Evolutionary conservation across 768 basidiomycete species (phyloP), one percentile per base, ranked within the genome.

Genomic region (Russula sp.): DNA sequence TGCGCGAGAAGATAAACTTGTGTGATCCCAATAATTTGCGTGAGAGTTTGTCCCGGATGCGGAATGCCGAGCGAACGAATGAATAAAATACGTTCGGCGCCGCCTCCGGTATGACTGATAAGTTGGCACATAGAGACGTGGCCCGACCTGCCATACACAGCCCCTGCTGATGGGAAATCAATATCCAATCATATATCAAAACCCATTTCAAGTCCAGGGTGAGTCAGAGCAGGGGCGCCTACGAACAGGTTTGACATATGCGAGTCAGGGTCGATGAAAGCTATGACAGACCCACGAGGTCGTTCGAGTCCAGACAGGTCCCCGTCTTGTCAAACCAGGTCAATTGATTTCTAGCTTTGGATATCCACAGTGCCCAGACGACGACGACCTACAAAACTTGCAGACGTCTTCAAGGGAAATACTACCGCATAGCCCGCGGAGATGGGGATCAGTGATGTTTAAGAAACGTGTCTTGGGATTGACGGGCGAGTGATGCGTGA

Each of bases 101-200:
- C 20, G 16, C 36, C 40, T 18, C 28, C 6, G 30, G 36, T 36
- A 13, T 36, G 36, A 36, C 16, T 40, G 38, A 16, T 18, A 40
- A 18, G 6, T 16, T 40, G 16, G 16, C 14, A 40, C 38, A 44
- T 22, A 44, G 20, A n/a, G 49, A 40, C 38, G 26, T 22, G 42
- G 30, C 30, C 28, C 6, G 22, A 3, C 44, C 10, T 22, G 3
- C 5, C 22, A 10, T 22, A 9, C 54, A 58, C 50, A 26, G 57
- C 62, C 62, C 20, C 49, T 32, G 34, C 20, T 63, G 62, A 63
- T 63, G 32, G n/a, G 28, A 5, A 8, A 58, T 63, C 57, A 63
- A 42, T 22, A 20, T 5, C 14, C 38, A 38, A 51, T 63, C 62
- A 57, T 11, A 26, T 5, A 63, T 63, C 62, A 63, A 58, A 57